phyloP scores from a whole-genome alignment of 495 filamentous ascomycete species.

The Trichoderma virens region DNA sequence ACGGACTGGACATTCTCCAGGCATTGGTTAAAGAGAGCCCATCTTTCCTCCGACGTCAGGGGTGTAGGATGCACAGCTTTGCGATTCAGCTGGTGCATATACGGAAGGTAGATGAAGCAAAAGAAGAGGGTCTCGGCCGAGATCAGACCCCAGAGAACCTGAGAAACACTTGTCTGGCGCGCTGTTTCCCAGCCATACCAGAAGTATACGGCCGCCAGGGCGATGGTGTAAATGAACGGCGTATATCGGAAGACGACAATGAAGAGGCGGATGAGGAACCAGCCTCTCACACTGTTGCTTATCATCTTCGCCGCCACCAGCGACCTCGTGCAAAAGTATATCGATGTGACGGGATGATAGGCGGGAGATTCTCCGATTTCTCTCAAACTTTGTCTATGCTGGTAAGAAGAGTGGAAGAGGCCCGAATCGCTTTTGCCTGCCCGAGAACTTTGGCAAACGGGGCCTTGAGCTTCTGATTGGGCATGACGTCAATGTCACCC shows the following conservation, averaged over 20 bases:
- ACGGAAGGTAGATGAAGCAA: conserved; percentile 39
- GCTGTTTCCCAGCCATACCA: neutral
- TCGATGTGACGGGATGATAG: neutral
- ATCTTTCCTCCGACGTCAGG: conserved; percentile 25
- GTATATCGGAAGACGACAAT: neutral
- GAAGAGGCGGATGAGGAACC: conserved; percentile 2
- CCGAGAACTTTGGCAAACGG: neutral
- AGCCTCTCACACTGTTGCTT: neutral
- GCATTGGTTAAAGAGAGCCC: conserved; percentile 48
- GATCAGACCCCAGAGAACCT: conserved; percentile 36
- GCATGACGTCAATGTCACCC: neutral
- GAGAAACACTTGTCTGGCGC: conserved; percentile 21
- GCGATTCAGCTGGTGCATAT: conserved; percentile 38
- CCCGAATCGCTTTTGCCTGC: neutral
- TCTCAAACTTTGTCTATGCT: neutral
- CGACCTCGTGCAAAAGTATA: neutral
- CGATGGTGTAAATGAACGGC: conserved; percentile 1
- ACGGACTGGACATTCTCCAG: conserved; percentile 45
- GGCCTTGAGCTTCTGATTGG: neutral
- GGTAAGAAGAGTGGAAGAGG: neutral
- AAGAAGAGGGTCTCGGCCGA: conserved; percentile 42
- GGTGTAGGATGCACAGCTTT: conserved; percentile 46
- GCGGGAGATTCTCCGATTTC: neutral
- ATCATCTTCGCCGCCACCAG: conserved; percentile 6
- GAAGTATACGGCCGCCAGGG: neutral